A percentile compares a stretch with the other conserved stretches of the same genome.
Conservation (phyloP, 2,329 filamentous ascomycete genomes). For the Nemania bipapillata region DNA sequence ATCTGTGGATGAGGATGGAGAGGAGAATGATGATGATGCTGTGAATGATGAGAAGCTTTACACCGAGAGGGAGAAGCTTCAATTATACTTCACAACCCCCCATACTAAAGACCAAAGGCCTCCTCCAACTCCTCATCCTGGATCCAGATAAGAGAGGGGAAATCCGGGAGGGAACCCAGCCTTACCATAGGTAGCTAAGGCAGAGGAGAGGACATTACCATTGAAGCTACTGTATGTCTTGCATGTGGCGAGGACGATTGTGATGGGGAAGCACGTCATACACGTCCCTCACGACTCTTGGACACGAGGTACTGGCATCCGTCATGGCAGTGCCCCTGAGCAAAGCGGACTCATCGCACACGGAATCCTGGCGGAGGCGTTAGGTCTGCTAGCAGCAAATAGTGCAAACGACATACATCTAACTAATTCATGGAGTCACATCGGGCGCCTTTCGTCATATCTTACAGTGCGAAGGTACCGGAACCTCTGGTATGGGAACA, state of each 20-base stretch:
- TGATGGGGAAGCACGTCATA: constrained; percentile 24
- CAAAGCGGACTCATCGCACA: background rate
- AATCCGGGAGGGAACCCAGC: constrained; percentile 33
- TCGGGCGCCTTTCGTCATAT: constrained; percentile 26
- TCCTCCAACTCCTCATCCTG: constrained; percentile 18
- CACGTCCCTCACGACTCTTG: constrained; percentile 19
- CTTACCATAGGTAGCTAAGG: constrained; percentile 9
- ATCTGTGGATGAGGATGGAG: background rate
- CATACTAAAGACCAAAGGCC: constrained; percentile 23
- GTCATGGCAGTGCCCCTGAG: background rate
- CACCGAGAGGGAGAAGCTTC: constrained; percentile 18
- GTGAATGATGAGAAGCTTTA: background rate
- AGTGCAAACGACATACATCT: constrained; percentile 17
- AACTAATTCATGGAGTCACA: constrained; percentile 14
- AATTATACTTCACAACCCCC: constrained; percentile 38
- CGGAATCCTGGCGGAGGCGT: background rate
- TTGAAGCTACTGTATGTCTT: constrained; percentile 24
- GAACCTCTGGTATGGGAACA: background rate
- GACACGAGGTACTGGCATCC: background rate
- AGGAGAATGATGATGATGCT: background rate
- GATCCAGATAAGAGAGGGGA: constrained; percentile 30
- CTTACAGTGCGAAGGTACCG: constrained; percentile 3
- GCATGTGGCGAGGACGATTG: constrained; percentile 23
- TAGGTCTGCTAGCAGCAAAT: constrained; percentile 22
- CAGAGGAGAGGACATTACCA: constrained; percentile 23